These are phyloP conservation scores for Calonectria ilicicola DNA, from an alignment of 2,329 filamentous ascomycete genomes.

Conservation along the genomic window DNA sequence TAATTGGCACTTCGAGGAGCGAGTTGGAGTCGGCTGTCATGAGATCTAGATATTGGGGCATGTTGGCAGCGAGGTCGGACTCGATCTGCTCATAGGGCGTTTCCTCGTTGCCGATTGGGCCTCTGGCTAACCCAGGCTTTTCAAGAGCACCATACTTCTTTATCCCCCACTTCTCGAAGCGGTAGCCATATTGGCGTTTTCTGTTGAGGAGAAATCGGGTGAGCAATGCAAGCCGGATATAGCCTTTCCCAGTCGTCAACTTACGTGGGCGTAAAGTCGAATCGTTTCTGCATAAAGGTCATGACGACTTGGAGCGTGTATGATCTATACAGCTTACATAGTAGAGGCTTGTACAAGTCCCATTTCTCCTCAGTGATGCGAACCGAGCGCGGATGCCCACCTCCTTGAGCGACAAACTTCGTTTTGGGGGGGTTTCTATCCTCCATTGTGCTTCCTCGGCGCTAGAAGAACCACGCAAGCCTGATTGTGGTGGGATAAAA, in stretches of 20 bases:
- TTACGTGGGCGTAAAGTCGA: constrained; percentile 36
- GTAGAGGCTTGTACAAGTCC: constrained; percentile 34
- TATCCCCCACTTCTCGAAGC: constrained; percentile 42
- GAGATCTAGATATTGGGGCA: neutral
- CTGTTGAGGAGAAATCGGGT: constrained; percentile 25
- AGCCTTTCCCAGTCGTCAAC: neutral
- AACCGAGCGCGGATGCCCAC: constrained; percentile 32
- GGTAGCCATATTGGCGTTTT: constrained; percentile 47
- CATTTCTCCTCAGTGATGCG: constrained; percentile 39
- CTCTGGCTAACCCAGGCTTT: neutral
- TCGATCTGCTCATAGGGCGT: neutral
- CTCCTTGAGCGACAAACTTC: constrained; percentile 15
- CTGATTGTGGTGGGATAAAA: neutral
- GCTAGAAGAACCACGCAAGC: neutral
- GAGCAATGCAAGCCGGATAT: neutral
- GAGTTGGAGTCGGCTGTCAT: neutral
- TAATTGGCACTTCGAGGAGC: constrained; percentile 2
- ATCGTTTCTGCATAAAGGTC: constrained; percentile 32
- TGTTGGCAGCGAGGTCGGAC: neutral
- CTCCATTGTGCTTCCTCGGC: neutral
- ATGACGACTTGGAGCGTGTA: constrained; percentile 38
- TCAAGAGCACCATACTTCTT: constrained; percentile 42
- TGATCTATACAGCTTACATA: constrained; percentile 34
- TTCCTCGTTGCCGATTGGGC: constrained; percentile 12
- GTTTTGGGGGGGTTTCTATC: constrained; percentile 8